These are phyloP conservation scores for Pseudoscleropodium purum DNA, from an alignment of 225 moss, liverwort and hornwort species.

Conservation along the genomic window DNA sequence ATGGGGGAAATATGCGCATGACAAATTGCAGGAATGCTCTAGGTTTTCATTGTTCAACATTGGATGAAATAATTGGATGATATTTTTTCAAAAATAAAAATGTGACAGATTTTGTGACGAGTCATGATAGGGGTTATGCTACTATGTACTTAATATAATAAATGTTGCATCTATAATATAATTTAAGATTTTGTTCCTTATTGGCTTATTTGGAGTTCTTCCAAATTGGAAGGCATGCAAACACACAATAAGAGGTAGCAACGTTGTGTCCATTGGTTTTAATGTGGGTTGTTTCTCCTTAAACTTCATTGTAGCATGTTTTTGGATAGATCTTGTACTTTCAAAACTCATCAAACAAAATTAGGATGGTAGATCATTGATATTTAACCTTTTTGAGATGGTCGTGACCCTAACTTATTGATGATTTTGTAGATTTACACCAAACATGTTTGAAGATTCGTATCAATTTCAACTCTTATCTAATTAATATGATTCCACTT, in stretches of 20 bases:
- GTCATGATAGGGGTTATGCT: not conserved
- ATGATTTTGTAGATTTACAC: no score
- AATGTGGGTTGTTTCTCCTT: not conserved
- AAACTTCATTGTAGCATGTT: not conserved
- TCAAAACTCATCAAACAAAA: no score
- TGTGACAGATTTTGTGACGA: not conserved
- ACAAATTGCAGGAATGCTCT: not conserved
- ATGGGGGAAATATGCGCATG: not conserved
- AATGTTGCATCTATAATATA: not conserved
- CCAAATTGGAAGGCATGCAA: not conserved
- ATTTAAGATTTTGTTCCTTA: not conserved
- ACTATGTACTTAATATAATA: not conserved
- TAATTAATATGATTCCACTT: no score
- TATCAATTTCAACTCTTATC: no score
- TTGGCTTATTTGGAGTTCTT: not conserved
- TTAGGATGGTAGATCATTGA: no score
- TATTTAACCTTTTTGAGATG: no score
- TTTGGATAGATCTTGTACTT: not conserved
- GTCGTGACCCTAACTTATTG: no score
- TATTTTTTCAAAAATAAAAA: not conserved
- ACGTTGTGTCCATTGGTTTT: not conserved
- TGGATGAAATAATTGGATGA: not conserved
- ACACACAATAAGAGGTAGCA: fast-evolving
- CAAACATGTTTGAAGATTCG: no score
- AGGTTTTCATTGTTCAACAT: not conserved